Conservation (phyloP, 495 filamentous ascomycete species). For the Glarea lozoyensis region DNA sequence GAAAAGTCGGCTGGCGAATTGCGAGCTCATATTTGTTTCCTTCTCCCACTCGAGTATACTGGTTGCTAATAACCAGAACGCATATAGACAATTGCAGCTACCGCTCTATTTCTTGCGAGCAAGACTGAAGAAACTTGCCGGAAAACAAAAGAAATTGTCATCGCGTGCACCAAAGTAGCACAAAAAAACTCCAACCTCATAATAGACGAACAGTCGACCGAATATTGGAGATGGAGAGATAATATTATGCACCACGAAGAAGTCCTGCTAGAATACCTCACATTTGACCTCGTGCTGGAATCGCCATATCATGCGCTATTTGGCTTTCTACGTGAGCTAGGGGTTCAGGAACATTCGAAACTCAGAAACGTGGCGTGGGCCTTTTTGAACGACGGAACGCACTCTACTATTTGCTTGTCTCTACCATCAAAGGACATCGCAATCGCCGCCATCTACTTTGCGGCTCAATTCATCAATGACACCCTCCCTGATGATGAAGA, state of each 20-base stretch:
- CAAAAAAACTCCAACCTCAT: slow-evolving; percentile 82
- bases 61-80: slow-evolving; percentile 4
- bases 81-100: slow-evolving; percentile 67
- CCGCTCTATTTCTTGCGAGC: slow-evolving; percentile 83
- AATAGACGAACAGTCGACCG: slow-evolving; percentile 91
- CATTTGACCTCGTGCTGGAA: slow-evolving; percentile 87
- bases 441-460: slow-evolving; percentile 78
- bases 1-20: too few relatives aligned
- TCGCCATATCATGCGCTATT: slow-evolving; percentile 75
- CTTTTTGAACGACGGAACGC: slow-evolving; percentile 80
- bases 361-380: slow-evolving; percentile 82
- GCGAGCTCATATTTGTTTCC: too few relatives aligned
- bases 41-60: too few relatives aligned
- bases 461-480: slow-evolving; percentile 57
- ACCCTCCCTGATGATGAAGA: slow-evolving; percentile 62
- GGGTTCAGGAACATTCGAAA: slow-evolving; percentile 59
- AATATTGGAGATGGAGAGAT: slow-evolving; percentile 95
- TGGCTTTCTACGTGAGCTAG: slow-evolving; percentile 62
- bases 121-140: slow-evolving; percentile 95
- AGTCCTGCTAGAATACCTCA: slow-evolving; percentile 78
- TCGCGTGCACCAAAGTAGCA: slow-evolving; percentile 86
- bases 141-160: slow-evolving; percentile 85
- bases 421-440: slow-evolving; percentile 72
- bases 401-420: slow-evolving; percentile 78
- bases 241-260: slow-evolving; percentile 88